Evolutionary conservation across 2,329 filamentous ascomycete genomes (phyloP), one percentile per base, ranked within the genome.

Genomic region (Botrytis cinerea): DNA sequence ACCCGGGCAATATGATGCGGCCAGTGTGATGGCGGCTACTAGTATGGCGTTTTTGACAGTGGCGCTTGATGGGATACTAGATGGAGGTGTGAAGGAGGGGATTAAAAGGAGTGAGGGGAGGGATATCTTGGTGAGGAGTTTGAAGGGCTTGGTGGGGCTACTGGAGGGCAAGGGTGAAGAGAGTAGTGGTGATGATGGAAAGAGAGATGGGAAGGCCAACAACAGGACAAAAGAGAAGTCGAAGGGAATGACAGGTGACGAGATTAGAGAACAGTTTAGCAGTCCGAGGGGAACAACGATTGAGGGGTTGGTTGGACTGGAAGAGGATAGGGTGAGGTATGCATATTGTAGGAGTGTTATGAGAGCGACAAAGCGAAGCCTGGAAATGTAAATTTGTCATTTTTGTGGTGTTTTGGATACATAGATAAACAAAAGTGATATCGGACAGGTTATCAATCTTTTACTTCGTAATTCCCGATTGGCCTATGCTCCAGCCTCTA

Each of bases 281-380:
- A 93, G 92, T 9, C 92, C 93, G 0, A 92, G 91, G 7, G 93
- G 93, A 1, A 94, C 92, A 81, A 94, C 92, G 6, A 94, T 94
- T 76, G 90, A 89, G 4, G 93, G 93, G 0, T 82, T 95, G 73
- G 81, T 93, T 79, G 89, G 91, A 16, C 83, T 96, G 10, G 93
- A 95, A 81, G 92, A 95, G 79, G 91, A 91, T 46, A 84, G 87
- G 14, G 88, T 93, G 20, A 87, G 92, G 78, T 90, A 90, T 46
- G 87, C 87, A 0, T 87, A 93, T 38, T 86, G 90, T 3, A 87
- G 88, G 77, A 92, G 92, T 2, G 87, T 94, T 20, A 85, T 91
- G 71, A 90, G 93, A 80, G 89, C 91, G 38, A 90, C 91, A 2
- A 87, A 88, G 77, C 71, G 79, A 64, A 80, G 79, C 63, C 68